Evolutionary conservation across 164 flowering plant species (phyloP).

Genomic region (Annona cherimola): DNA sequence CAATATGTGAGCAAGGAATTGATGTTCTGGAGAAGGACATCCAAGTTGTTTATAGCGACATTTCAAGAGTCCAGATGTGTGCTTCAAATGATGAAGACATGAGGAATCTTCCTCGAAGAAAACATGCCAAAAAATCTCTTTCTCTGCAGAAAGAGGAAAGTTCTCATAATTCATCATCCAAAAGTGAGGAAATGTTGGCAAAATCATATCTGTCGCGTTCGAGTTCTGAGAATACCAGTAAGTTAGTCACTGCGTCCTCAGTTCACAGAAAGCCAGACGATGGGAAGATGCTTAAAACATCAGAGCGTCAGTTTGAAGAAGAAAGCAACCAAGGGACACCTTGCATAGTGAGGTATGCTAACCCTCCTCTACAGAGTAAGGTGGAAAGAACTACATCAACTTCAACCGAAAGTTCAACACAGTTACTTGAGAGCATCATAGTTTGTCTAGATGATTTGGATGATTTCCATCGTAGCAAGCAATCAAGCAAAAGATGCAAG

Average conservation of each 20-base stretch:
- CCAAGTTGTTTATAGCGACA: conserved; percentile 2
- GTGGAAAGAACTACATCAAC: conserved; percentile 12
- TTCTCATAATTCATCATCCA: conserved; percentile 6
- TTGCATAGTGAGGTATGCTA: background rate
- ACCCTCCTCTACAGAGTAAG: conserved; percentile 5
- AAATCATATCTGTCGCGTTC: background rate
- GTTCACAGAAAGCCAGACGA: conserved; percentile 3
- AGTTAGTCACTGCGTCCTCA: conserved; percentile 6
- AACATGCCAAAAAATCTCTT: background rate
- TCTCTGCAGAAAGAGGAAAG: conserved; percentile 9
- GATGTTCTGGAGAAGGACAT: background rate
- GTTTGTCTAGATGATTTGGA: conserved; percentile 55
- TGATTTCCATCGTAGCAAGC: conserved; percentile 33
- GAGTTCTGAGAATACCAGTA: conserved; percentile 5
- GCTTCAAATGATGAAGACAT: conserved; percentile 8
- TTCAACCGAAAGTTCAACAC: conserved; percentile 33
- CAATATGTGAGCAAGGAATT: conserved; percentile 1
- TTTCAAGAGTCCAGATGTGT: conserved; percentile 5
- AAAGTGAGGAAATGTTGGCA: background rate
- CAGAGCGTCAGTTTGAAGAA: background rate
- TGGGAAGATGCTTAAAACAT: background rate
- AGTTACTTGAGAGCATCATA: conserved; percentile 27
- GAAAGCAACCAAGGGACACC: background rate
- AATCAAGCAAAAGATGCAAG: conserved; percentile 25
- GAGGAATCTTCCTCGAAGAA: background rate